Evolutionary conservation across 2,329 filamentous ascomycete genomes (phyloP).

Genomic region (Onygenales sp.): DNA sequence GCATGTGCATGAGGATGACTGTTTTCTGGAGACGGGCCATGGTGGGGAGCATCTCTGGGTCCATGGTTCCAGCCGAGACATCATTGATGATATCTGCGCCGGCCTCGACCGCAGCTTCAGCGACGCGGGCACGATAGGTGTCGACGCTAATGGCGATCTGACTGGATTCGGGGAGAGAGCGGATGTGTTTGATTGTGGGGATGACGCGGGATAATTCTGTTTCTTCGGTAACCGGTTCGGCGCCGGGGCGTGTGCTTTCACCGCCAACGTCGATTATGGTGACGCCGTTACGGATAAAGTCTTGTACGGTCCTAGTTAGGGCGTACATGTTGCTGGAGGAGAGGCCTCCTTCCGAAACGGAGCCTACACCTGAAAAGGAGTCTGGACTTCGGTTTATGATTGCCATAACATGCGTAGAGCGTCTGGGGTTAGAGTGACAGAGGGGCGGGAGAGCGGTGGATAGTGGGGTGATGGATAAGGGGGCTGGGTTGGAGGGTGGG

Average conservation of each 20-base stretch:
- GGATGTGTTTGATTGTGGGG: conserved; percentile 67
- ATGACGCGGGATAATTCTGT: conserved; percentile 73
- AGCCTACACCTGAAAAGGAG: conserved; percentile 93
- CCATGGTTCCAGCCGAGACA: conserved; percentile 72
- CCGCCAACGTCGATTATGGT: conserved; percentile 88
- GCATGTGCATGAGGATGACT: conserved; percentile 87
- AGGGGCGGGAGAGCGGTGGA: conserved; percentile 41
- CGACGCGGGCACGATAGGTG: conserved; percentile 82
- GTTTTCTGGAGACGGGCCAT: conserved; percentile 70
- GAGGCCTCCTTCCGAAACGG: conserved; percentile 86
- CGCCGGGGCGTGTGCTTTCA: conserved; percentile 78
- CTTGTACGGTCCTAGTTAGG: conserved; percentile 49
- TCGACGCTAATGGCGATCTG: conserved; percentile 75
- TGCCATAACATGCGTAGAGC: conserved; percentile 75
- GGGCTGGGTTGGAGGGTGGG: conserved; percentile 24
- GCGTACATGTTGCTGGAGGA: conserved; percentile 35
- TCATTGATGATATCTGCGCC: conserved; percentile 95
- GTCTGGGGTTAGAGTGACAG: conserved; percentile 44
- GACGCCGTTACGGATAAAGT: conserved; percentile 59
- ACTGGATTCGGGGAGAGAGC: conserved; percentile 51
- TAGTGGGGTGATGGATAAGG: conserved; percentile 31
- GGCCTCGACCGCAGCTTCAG: conserved; percentile 61
- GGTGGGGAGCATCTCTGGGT: conserved; percentile 70
- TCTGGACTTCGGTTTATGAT: conserved; percentile 93
- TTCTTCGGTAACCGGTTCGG: conserved; percentile 55